Evolutionary conservation across 345 rosid genomes (phyloP).

Genomic region (Eucalyptus pauciflora): DNA sequence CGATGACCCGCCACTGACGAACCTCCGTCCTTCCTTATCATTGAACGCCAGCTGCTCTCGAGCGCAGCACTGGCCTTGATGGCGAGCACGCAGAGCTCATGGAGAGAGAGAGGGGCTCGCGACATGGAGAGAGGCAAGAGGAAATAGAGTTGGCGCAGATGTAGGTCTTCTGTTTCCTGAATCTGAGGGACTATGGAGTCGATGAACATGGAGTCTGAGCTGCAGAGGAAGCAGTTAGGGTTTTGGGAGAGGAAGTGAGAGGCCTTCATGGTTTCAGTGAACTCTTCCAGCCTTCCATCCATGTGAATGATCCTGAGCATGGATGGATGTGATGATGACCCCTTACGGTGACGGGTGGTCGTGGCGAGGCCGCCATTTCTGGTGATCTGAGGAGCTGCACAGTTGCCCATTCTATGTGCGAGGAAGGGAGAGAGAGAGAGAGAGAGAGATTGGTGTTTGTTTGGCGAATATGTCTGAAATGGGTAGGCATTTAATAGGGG

Average conservation of each 20-base stretch:
- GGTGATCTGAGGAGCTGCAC: neutral
- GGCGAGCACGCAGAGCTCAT: neutral
- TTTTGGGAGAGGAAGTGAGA: neutral
- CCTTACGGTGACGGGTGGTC: neutral
- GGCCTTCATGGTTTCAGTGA: neutral
- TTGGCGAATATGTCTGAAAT: neutral
- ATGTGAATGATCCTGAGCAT: slow-evolving; percentile 13
- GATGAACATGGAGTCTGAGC: neutral
- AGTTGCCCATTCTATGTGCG: neutral
- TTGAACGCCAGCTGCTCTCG: neutral
- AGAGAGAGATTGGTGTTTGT: neutral
- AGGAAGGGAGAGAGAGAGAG: neutral
- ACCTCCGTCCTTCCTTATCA: neutral
- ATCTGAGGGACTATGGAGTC: neutral
- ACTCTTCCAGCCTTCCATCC: slow-evolving; percentile 24
- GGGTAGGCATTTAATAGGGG: neutral
- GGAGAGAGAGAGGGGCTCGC: neutral
- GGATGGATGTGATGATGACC: neutral
- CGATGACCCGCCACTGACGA: neutral
- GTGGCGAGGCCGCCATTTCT: neutral
- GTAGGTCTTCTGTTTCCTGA: neutral
- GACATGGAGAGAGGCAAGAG: slow-evolving; percentile 46
- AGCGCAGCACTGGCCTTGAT: neutral
- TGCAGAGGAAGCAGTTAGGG: neutral
- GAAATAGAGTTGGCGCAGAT: slow-evolving; percentile 34